Percentiles rank a stretch among this genome's conserved stretches.
phyloP scores from a whole-genome alignment of 2,329 filamentous ascomycete species.

The Myriosclerotinia scirpicola region DNA sequence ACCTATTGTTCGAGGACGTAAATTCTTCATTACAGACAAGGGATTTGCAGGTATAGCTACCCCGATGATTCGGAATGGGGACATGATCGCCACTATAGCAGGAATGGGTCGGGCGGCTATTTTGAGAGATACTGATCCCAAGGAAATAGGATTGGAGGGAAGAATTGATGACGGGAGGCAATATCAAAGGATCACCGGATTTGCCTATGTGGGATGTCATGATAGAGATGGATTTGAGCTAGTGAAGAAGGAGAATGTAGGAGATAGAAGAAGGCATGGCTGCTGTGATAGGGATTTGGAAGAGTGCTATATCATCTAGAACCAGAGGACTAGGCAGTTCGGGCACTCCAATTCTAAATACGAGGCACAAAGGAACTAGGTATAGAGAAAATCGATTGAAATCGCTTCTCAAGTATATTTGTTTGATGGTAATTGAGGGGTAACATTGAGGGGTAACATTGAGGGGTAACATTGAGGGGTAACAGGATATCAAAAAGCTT shows the following conservation, averaged over 20 bases:
- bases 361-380: background rate
- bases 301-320: background rate
- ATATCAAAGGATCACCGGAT: slow-evolving; percentile 3
- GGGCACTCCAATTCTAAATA: too few relatives aligned
- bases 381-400: too few relatives aligned
- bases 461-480: too few relatives aligned
- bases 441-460: too few relatives aligned
- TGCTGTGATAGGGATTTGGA: background rate
- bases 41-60: slow-evolving; percentile 12
- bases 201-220: slow-evolving; percentile 17
- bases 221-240: background rate
- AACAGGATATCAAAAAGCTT: too few relatives aligned
- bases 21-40: slow-evolving; percentile 10
- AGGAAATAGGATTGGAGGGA: background rate
- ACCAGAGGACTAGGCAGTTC: background rate
- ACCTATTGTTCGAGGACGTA: background rate
- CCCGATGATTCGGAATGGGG: slow-evolving; percentile 4
- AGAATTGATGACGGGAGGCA: background rate
- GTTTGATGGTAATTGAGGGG: too few relatives aligned
- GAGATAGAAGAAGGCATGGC: background rate
- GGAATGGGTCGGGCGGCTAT: slow-evolving; percentile 2
- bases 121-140: background rate
- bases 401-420: too few relatives aligned
- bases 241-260: background rate
- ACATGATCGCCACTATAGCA: background rate